A percentile compares a stretch with the other conserved stretches of the same genome.
Conservation (phyloP, 2,329 filamentous ascomycete species). For the Penicillium sp. region DNA sequence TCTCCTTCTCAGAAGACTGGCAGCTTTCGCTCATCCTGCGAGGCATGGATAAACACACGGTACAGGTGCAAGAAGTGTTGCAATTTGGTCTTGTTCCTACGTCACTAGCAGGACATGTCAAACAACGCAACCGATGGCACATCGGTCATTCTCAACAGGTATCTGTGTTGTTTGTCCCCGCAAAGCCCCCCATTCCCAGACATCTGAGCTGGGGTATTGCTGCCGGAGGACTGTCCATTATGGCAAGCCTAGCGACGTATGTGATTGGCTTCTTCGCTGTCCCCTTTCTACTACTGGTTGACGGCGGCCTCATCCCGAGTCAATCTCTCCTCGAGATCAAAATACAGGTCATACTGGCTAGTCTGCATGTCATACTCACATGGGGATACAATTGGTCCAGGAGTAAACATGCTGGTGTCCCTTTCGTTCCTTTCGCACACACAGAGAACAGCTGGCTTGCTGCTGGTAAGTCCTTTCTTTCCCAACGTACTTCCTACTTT, state of each 20-base stretch:
- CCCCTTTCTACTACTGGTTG: constrained; percentile 20
- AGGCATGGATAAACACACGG: constrained; percentile 30
- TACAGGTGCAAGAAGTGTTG: constrained; percentile 35
- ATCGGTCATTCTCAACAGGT: constrained; percentile 36
- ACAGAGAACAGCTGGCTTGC: constrained; percentile 33
- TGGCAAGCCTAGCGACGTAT: constrained; percentile 18
- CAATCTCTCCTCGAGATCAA: constrained; percentile 6
- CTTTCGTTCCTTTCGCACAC: constrained; percentile 26
- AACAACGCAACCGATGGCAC: constrained; percentile 41
- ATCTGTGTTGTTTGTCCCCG: constrained; percentile 13
- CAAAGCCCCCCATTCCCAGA: constrained; percentile 7
- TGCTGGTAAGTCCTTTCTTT: constrained; percentile 18
- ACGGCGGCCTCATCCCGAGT: constrained; percentile 16
- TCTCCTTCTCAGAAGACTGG: constrained; percentile 39
- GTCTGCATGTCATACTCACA: constrained; percentile 11
- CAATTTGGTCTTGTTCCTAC: constrained; percentile 38
- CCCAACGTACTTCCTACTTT: too few species aligned
- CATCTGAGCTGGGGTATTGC: constrained; percentile 24
- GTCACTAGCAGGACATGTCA: constrained; percentile 37
- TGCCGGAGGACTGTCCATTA: constrained; percentile 22
- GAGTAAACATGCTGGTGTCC: constrained; percentile 22
- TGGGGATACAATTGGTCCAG: constrained; percentile 27
- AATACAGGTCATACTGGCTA: constrained; percentile 17
- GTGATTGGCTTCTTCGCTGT: constrained; percentile 20
- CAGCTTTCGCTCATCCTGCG: constrained; percentile 36